Base-by-base conservation (phyloP, 2,329 filamentous ascomycete genomes). In the Aspergillus pseudotamarii region DNA sequence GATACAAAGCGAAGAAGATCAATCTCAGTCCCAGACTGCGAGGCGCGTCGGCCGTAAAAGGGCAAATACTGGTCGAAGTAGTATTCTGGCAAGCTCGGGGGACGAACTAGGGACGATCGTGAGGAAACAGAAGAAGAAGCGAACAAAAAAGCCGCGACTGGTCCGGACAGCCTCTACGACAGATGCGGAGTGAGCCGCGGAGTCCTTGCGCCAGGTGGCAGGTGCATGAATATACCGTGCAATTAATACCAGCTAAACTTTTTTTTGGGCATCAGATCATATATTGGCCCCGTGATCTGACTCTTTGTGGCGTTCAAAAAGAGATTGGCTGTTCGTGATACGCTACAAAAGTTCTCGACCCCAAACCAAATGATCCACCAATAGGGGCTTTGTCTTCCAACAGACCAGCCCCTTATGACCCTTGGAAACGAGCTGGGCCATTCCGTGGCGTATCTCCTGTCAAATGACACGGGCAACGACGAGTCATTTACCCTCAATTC, bases 61-160 rank as follows among this genome's bases (percentile, higher is more conserved):
- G 34, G 36, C 67, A 2, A 72, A 67, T 60, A 68, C 65, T 23
- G 62, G 61, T 16, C 58, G 64, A 60, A 71, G 63, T 59, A 63
- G 56, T 30, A 62, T 63, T 14, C 59, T 69, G 55, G 61, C 66
- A 6, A 73, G 68, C 53, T 73, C 72, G 10, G 72, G 67, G 6
- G 69, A 73, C 38, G 68, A 71, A 34, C 36, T 68, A 14, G 66
- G 69, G 11, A 62, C 55, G 12, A 65, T 69, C 55, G 62, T 66
- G 4, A 70, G 64, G 48, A 72, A 11, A 9, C 48, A 21, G 8
- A 51, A 57, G 54, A 68, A 59, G 53, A 67, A 63, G 55, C 59
- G 64, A 23, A 63, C 61, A n/a, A 76, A 75, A 64, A 73, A 69
- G 59, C 73, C 69, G 45, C 72, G 66, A 57, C 54, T 71, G 61